Evolutionary conservation across 2,329 filamentous ascomycete genomes (phyloP).

Genomic region (Aureobasidium subglaciale): DNA sequence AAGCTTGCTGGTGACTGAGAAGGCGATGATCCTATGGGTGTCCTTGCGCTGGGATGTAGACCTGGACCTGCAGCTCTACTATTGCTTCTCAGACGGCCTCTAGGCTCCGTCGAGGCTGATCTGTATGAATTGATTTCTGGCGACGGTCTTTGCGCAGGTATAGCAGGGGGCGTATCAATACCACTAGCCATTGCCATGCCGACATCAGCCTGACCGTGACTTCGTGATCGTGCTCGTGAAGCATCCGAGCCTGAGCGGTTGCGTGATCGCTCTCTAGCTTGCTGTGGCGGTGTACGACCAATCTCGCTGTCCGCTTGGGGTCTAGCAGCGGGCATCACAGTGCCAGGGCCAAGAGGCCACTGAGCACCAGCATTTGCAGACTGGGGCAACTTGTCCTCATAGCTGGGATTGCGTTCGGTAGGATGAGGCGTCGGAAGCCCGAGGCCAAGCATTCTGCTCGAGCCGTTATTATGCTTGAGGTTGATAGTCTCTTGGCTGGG

Average conservation of each 20-base stretch:
- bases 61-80: slow-evolving; percentile 9
- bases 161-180: slow-evolving; percentile 1
- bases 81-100: slow-evolving; percentile 13
- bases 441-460: slow-evolving; percentile 51
- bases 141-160: slow-evolving; percentile 20
- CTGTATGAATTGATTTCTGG: slow-evolving; percentile 18
- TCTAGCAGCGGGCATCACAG: neutral
- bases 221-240: slow-evolving; percentile 47
- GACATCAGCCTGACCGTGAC: slow-evolving; percentile 48
- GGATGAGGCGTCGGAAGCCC: slow-evolving; percentile 12
- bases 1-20: slow-evolving; percentile 6
- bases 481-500: slow-evolving; percentile 61
- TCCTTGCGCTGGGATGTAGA: neutral
- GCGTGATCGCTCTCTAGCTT: slow-evolving; percentile 27
- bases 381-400: neutral
- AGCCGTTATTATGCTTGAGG: neutral
- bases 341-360: slow-evolving; percentile 11
- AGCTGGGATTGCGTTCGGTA: neutral
- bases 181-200: slow-evolving; percentile 31
- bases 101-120: neutral
- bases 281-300: slow-evolving; percentile 8
- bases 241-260: slow-evolving; percentile 51
- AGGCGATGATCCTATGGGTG: neutral
- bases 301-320: slow-evolving; percentile 30
- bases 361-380: neutral